Percentiles rank a stretch among this genome's conserved stretches.
Evolutionary conservation across 2,329 filamentous ascomycete species (phyloP).

Genomic region (Colletotrichum sp.): DNA sequence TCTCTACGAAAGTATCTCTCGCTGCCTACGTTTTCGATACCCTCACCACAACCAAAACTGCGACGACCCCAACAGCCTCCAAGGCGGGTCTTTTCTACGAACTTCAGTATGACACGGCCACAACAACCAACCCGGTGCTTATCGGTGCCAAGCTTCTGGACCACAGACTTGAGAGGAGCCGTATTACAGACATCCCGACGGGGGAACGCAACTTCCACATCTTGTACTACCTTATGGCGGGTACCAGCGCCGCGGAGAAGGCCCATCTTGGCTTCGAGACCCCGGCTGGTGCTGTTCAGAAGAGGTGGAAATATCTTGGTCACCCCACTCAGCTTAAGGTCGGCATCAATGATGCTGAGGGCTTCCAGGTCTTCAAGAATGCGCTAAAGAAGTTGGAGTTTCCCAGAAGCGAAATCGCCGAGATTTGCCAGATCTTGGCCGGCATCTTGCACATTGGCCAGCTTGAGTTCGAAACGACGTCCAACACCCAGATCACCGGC

Average conservation of each 20-base stretch:
- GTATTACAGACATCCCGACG: slow-evolving; percentile 89
- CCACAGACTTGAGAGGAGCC: slow-evolving; percentile 88
- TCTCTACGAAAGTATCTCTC: slow-evolving; percentile 91
- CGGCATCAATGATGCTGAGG: slow-evolving; percentile 93
- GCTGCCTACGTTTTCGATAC: slow-evolving; percentile 96
- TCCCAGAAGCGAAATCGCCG: slow-evolving; percentile 88
- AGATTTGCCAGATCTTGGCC: slow-evolving; percentile 94
- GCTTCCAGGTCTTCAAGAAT: slow-evolving; percentile 97
- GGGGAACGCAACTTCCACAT: slow-evolving; percentile 97
- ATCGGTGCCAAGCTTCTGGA: slow-evolving; percentile 95
- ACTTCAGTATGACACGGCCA: slow-evolving; percentile 92
- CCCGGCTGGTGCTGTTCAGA: slow-evolving; percentile 57
- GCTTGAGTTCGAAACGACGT: slow-evolving; percentile 86
- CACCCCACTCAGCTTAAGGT: slow-evolving; percentile 97
- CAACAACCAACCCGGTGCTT: slow-evolving; percentile 82
- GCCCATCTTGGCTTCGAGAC: slow-evolving; percentile 74
- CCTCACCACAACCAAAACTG: slow-evolving; percentile 94
- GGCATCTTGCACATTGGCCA: slow-evolving; percentile 97
- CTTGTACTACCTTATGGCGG: slow-evolving; percentile 92
- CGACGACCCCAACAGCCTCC: slow-evolving; percentile 92
- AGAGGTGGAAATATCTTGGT: slow-evolving; percentile 94
- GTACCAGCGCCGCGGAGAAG: slow-evolving; percentile 90
- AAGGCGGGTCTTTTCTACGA: slow-evolving; percentile 96
- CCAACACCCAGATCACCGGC: slow-evolving; percentile 76
- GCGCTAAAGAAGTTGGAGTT: slow-evolving; percentile 94